Percentiles rank a stretch among this genome's conserved stretches.
Conservation (phyloP, 2,329 filamentous ascomycete species). For the Aspergillus unguis region DNA sequence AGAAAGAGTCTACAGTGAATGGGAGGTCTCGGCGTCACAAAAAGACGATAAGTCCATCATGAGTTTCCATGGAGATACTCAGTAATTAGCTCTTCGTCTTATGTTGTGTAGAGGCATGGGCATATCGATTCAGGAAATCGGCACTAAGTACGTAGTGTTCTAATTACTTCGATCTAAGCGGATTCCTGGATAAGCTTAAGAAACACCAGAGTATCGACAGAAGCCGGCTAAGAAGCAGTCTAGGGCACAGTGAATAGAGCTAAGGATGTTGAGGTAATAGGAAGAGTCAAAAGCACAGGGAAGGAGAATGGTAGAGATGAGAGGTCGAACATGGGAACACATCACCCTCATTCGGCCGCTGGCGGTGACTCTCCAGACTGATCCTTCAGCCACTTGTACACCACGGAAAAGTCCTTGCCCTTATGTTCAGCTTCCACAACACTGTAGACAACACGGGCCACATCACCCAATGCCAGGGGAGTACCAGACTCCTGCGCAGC, state of each 20-base stretch:
- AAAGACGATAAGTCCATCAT: background rate
- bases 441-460: constrained; percentile 66
- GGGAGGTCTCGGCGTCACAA: background rate
- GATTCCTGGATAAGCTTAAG: no score
- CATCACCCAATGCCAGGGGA: constrained; percentile 61
- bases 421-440: constrained; percentile 61
- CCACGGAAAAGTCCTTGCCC: constrained; percentile 75
- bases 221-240: no score
- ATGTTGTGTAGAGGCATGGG: no score
- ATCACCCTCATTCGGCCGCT: background rate
- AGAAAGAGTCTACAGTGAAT: background rate
- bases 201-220: no score
- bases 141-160: no score
- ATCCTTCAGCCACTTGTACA: constrained; percentile 65
- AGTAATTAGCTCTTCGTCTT: no score
- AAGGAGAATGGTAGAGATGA: background rate
- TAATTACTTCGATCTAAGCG: no score
- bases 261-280: no score
- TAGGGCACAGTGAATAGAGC: no score
- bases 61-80: no score
- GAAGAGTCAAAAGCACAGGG: background rate
- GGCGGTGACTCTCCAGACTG: constrained; percentile 20
- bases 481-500: constrained; percentile 67
- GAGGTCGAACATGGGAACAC: background rate
- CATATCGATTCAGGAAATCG: no score